These are phyloP conservation scores for Phlegmacium glaucopus DNA, from an alignment of 768 basidiomycete genomes.

Conservation along the genomic window DNA sequence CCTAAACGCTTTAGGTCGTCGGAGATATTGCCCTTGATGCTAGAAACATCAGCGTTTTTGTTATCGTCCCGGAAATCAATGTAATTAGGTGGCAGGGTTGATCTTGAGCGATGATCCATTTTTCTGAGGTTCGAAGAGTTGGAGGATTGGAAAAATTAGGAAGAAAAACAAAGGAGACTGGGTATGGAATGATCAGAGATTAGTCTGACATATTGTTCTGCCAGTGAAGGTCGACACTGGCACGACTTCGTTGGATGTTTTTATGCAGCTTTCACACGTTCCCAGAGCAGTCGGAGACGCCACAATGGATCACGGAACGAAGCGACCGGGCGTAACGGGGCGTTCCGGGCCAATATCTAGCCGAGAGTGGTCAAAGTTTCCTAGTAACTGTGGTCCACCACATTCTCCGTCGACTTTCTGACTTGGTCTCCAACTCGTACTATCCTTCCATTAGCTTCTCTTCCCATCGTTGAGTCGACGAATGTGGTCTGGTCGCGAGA, in stretches of 20 bases:
- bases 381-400: no score
- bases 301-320: no score
- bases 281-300: no score
- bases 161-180: neutral
- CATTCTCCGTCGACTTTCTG: no score
- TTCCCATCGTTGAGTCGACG: neutral
- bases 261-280: no score
- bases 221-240: no score
- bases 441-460: no score
- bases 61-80: slow-evolving; percentile 1
- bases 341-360: neutral
- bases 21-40: slow-evolving; percentile 39
- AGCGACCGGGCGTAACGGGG: neutral
- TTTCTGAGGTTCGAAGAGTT: neutral
- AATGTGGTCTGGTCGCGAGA: neutral
- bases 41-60: slow-evolving; percentile 20
- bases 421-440: no score
- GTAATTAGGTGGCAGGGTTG: neutral
- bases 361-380: no score
- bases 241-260: no score
- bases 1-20: slow-evolving; percentile 34
- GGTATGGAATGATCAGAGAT: neutral
- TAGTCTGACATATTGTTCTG: no score
- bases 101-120: neutral
- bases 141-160: neutral